These are phyloP conservation scores for Alternaria conjuncta DNA, from an alignment of 2,329 filamentous ascomycete species.

Conservation along the genomic window DNA sequence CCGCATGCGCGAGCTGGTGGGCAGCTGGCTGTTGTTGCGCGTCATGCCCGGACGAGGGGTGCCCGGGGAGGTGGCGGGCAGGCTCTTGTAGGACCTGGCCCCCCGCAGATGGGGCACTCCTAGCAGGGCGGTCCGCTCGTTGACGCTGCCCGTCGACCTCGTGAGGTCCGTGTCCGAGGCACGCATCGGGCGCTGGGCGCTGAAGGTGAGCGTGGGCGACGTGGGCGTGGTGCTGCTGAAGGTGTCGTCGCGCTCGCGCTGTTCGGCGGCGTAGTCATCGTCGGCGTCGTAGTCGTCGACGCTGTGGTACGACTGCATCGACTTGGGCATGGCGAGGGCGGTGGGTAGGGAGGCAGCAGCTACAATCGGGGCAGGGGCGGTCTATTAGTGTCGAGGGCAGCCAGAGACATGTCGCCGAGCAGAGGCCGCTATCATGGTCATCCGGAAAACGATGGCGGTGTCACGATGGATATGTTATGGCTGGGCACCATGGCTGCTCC, in stretches of 20 bases:
- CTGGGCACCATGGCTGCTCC: constrained; percentile 14
- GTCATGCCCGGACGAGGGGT: constrained; percentile 51
- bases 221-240: constrained; percentile 43
- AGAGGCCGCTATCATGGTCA: constrained; percentile 30
- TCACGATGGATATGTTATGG: constrained; percentile 24
- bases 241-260: constrained; percentile 39
- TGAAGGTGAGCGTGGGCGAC: constrained; percentile 42
- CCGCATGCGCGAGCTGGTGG: constrained; percentile 39
- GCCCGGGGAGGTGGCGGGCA: constrained; percentile 47
- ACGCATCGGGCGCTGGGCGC: constrained; percentile 35
- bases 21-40: constrained; percentile 46
- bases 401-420: constrained; percentile 15
- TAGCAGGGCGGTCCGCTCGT: constrained; percentile 58
- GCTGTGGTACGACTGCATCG: constrained; percentile 45
- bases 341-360: constrained; percentile 2
- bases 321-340: constrained; percentile 42
- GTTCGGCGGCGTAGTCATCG: constrained; percentile 41
- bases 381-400: constrained; percentile 18
- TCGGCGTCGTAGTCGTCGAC: constrained; percentile 44
- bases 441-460: constrained; percentile 31
- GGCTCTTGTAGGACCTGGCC: constrained; percentile 52
- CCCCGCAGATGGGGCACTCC: constrained; percentile 39
- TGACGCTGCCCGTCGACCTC: constrained; percentile 42
- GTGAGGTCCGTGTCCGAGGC: constrained; percentile 46
- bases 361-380: constrained; percentile 6